Base-by-base conservation (phyloP, 2,329 filamentous ascomycete species). In the Aureobasidium sp. region DNA sequence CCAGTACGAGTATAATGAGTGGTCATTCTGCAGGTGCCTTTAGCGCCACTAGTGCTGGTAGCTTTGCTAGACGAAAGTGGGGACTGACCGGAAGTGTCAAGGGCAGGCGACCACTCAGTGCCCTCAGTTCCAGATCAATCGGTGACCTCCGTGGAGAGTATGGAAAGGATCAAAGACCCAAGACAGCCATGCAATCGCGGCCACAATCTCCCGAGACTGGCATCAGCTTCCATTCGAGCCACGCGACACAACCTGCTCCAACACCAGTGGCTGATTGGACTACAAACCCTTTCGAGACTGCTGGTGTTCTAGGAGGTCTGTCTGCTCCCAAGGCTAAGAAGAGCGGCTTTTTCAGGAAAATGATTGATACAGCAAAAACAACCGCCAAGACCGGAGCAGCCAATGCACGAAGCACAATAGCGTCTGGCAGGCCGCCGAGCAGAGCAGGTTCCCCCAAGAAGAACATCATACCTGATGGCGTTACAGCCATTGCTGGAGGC, bases 21-120 rank as follows among this genome's bases (percentile, higher is more conserved):
- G 93, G 91, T 3, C 79, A 81, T 49, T 97, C 93, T 50, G 93
- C 93, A 0, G 84, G 90, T 47, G 91, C 80, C 11, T 89, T 96
- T 69, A 97, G 91, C 67, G 88, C 90, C 47, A 97, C 93, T 14
- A 97, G 93, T 70, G 93, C 93, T 14, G 93, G 90, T 51, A 97
- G 91, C 70, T 81, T 94, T 59, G 90, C 90, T 25, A 82, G 90
- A 57, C 86, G 87, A 63, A 85, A 84, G 59, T 66, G 73, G 68
- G 65, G 76, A 63, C 45, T 75, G 50, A 54, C 52, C 63, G 69
- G 63, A 69, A 76, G 64, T 53, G 62, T 64, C 35, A 60, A 59
- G 17, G 57, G 61, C 21, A 58, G 60, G 16, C 53, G 62, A 12
- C 56, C 56, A 8, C 25, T 58, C 17, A 56, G 54, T 27, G 56